phyloP scores from a whole-genome alignment of 2,329 filamentous ascomycete species.

The Chaetothyriales sp. region DNA sequence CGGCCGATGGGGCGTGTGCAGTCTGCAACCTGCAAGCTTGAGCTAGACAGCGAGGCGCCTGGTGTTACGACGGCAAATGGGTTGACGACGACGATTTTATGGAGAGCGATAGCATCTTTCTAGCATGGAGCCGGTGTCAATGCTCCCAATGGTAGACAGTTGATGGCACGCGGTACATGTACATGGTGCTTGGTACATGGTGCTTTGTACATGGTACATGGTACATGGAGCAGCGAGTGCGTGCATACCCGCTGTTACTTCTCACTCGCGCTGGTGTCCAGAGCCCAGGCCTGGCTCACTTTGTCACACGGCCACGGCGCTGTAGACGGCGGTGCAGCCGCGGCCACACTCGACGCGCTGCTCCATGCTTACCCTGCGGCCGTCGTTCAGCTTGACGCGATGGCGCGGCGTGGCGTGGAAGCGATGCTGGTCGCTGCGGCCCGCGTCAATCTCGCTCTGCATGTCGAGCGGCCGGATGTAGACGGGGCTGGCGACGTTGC shows the following conservation, averaged over 20 bases:
- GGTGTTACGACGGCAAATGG: constrained; percentile 1
- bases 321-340: constrained; percentile 72
- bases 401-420: constrained; percentile 69
- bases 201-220: neutral
- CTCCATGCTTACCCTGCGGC: constrained; percentile 61
- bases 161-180: neutral
- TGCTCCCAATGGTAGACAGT: neutral
- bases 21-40: neutral
- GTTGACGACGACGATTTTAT: neutral
- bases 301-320: constrained; percentile 34
- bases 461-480: constrained; percentile 68
- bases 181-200: no score
- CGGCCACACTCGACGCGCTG: constrained; percentile 81
- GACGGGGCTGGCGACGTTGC: constrained; percentile 59
- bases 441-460: constrained; percentile 46
- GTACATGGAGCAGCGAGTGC: neutral
- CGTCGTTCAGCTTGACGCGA: constrained; percentile 50
- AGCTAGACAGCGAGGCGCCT: constrained; percentile 3
- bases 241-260: no score
- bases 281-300: no score
- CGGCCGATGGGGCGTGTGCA: neutral
- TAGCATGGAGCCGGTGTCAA: neutral
- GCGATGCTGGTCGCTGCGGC: constrained; percentile 54
- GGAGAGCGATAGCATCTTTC: neutral
- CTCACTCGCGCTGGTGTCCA: no score